Conservation (phyloP, 164 flowering plant species). For the Sedum album region DNA sequence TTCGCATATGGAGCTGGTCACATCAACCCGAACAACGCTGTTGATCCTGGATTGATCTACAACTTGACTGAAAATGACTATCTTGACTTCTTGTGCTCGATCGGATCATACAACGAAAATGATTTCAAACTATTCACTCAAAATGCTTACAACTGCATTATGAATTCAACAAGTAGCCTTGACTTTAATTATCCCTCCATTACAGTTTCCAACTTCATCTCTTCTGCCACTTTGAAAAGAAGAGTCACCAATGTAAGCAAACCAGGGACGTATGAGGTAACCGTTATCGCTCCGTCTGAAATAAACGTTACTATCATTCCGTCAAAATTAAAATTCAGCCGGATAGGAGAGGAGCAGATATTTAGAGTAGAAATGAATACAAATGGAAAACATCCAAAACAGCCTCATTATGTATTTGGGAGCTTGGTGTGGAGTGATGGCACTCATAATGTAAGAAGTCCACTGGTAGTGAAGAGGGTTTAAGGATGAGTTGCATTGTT, state of each 20-base stretch:
- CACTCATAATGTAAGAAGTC: background rate
- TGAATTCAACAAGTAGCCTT: background rate
- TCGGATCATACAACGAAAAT: background rate
- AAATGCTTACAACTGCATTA: background rate
- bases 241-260: background rate
- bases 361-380: background rate
- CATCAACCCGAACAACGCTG: background rate
- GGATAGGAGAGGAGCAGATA: no score
- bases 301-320: background rate
- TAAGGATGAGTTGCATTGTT: background rate
- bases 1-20: constrained; percentile 6
- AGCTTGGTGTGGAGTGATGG: no score
- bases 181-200: background rate
- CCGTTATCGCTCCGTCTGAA: background rate
- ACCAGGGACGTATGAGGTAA: background rate
- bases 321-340: background rate
- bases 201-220: background rate
- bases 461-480: background rate
- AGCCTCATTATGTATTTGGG: background rate
- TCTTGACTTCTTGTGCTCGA: background rate
- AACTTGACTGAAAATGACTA: background rate
- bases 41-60: background rate
- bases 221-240: background rate
- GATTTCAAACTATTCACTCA: background rate
- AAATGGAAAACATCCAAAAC: background rate